Evolutionary conservation across 2,329 filamentous ascomycete genomes (phyloP).

Genomic region (Rhynchosporium agropyri): DNA sequence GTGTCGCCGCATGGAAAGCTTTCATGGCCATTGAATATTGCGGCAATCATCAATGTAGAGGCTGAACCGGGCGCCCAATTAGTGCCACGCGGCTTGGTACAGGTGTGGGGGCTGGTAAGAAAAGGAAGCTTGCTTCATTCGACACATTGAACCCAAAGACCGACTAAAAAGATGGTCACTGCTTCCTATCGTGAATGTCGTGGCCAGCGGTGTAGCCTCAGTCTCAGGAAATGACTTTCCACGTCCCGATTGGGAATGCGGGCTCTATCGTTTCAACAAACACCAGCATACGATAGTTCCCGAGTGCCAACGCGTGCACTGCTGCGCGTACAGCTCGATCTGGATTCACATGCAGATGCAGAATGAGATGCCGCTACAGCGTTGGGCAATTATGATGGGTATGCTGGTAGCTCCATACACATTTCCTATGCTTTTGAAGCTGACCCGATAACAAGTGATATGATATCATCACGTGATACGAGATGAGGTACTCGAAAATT

Average conservation of each 20-base stretch:
- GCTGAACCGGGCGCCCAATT: constrained; percentile 10
- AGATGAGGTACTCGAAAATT: background rate
- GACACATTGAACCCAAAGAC: background rate
- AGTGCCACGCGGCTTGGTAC: background rate
- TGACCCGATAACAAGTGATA: too few species aligned
- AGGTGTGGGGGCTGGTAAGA: background rate
- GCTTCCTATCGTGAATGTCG: background rate
- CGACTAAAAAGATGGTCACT: background rate
- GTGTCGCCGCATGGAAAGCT: constrained; percentile 5
- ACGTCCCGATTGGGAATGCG: background rate
- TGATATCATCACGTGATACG: background rate
- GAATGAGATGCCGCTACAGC: too few species aligned
- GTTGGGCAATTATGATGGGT: too few species aligned
- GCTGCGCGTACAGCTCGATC: background rate
- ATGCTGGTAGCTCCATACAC: too few species aligned
- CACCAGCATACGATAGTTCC: background rate
- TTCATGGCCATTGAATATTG: constrained; percentile 11
- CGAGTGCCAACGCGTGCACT: background rate
- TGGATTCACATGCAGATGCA: background rate
- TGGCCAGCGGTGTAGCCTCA: constrained; percentile 8
- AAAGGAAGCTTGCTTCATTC: background rate
- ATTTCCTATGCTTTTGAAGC: too few species aligned
- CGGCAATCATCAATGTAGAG: constrained; percentile 15
- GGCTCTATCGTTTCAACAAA: background rate
- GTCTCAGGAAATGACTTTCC: background rate